A percentile compares a stretch with the other conserved stretches of the same genome.
Conservation (phyloP, 352 stramenopile genomes). For the Pythium phragmiticola region DNA sequence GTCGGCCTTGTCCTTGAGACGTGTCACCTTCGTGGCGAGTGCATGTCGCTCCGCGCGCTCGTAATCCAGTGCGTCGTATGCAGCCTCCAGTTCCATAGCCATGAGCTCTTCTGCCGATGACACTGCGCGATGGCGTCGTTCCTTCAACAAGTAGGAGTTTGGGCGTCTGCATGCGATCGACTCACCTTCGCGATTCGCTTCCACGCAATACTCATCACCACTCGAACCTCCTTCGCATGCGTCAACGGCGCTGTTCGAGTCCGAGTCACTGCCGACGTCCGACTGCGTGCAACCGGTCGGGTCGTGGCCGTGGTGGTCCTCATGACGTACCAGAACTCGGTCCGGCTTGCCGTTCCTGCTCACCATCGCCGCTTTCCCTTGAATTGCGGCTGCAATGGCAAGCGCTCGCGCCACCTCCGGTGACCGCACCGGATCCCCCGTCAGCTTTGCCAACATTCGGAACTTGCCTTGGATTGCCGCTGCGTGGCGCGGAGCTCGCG, state of each 20-base stretch:
- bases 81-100: not conserved
- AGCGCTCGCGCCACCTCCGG: not conserved
- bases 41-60: not conserved
- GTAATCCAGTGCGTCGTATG: not conserved
- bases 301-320: not conserved
- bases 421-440: not conserved
- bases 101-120: not conserved
- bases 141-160: not conserved
- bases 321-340: not conserved
- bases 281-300: no score
- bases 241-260: no score
- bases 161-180: not conserved
- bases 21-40: not conserved
- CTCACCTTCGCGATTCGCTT: no score
- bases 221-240: no score
- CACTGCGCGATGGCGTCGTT: not conserved
- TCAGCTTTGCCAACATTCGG: not conserved
- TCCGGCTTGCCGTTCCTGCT: not conserved
- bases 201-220: no score
- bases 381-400: not conserved
- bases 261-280: no score
- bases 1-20: not conserved
- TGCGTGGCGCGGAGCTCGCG: not conserved
- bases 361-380: not conserved
- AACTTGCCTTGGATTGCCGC: slow-evolving; percentile 5